These are phyloP conservation scores for Solanum piurae DNA, from an alignment of 257 asterid genomes.

Conservation along the genomic window DNA sequence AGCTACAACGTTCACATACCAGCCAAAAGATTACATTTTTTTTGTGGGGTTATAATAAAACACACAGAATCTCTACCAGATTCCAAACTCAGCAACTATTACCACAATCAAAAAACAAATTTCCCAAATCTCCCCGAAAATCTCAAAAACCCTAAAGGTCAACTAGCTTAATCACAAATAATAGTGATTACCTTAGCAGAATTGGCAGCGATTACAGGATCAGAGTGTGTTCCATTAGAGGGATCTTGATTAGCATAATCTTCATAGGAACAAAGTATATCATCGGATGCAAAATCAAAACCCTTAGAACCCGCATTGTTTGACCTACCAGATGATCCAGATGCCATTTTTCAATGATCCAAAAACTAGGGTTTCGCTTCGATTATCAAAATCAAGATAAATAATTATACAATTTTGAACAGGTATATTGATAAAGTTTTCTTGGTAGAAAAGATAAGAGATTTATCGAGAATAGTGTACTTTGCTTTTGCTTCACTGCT, in stretches of 20 bases:
- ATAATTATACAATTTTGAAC: neutral
- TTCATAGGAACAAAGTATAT: conserved; percentile 71
- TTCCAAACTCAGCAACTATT: neutral
- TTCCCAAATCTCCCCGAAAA: neutral
- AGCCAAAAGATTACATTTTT: neutral
- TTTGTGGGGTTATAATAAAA: neutral
- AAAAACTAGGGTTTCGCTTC: neutral
- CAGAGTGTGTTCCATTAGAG: conserved; percentile 50
- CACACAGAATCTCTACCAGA: neutral
- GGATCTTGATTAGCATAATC: conserved; percentile 60
- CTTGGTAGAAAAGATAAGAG: neutral
- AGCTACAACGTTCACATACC: neutral
- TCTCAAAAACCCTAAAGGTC: neutral
- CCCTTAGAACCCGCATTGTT: conserved; percentile 37
- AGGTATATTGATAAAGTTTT: neutral
- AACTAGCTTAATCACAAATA: neutral
- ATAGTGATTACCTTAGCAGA: conserved; percentile 24
- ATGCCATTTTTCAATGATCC: conserved; percentile 43
- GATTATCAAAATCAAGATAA: neutral
- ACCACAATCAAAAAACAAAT: neutral
- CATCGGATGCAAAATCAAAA: conserved; percentile 71
- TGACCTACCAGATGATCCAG: conserved; percentile 61
- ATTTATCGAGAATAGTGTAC: neutral
- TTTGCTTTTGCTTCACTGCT: neutral
- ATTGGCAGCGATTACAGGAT: conserved; percentile 29